A percentile compares a stretch with the other conserved stretches of the same genome.
phyloP scores from a whole-genome alignment of 1,284 basidiomycete species.

The Papiliotrema terrestris region DNA sequence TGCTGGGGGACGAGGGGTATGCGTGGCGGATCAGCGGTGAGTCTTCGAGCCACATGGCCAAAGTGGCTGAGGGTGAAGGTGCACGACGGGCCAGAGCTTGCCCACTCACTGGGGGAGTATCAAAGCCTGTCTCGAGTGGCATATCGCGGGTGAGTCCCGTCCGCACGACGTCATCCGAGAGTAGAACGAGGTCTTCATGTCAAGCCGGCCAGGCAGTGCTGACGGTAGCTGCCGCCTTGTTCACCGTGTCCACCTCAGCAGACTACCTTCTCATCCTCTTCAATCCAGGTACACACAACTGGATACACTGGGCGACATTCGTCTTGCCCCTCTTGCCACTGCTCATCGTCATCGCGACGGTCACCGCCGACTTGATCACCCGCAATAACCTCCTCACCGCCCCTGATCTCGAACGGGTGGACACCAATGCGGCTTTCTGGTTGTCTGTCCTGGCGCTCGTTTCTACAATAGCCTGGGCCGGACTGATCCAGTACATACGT shows the following conservation, averaged over 20 bases:
- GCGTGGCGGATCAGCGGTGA: slow-evolving; percentile 7
- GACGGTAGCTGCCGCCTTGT: not conserved
- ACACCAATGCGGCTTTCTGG: slow-evolving; percentile 3
- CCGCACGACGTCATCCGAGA: too few species aligned
- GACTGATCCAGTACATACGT: not conserved
- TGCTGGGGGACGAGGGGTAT: slow-evolving; percentile 11
- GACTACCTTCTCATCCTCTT: slow-evolving; percentile 1
- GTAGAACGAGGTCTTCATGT: too few species aligned
- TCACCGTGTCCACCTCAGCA: not conserved
- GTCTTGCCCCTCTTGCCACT: not conserved
- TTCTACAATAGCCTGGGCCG: not conserved
- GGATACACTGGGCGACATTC: not conserved
- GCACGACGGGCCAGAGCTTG: not conserved
- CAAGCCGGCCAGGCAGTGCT: not conserved
- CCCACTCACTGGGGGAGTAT: not conserved
- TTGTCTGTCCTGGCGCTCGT: not conserved
- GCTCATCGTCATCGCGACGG: not conserved
- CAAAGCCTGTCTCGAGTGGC: not conserved
- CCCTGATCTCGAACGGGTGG: not conserved
- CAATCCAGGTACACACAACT: not conserved
- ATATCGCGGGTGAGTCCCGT: slow-evolving; percentile 1
- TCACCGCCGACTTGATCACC: not conserved
- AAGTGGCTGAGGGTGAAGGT: not conserved
- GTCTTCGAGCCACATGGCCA: too few species aligned
- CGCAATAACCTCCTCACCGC: not conserved